Evolutionary conservation across 768 basidiomycete genomes (phyloP), one percentile per base, ranked within the genome.

Genomic region (Russula sp.): DNA sequence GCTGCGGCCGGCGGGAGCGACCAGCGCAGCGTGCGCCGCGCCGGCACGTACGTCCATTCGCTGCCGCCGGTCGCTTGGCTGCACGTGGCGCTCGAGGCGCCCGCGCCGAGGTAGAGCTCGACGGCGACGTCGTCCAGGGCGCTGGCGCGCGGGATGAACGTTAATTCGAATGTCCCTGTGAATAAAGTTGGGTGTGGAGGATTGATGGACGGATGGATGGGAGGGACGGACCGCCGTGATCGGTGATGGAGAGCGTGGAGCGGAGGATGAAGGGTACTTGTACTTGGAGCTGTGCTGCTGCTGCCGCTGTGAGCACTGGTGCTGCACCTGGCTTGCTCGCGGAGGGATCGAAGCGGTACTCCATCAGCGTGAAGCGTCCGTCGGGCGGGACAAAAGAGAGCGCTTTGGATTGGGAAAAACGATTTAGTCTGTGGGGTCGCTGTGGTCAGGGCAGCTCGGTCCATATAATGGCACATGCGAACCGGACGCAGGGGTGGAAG

Each of bases 311-410:
- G 22, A 34, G 77, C 63, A 67, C 84, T 76, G 20, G 84, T 79
- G 40, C 84, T 73, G 75, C 48, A 49, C 53, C 45, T 10, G 56
- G 45, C 40, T 61, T 59, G n/a, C n/a, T 34, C n/a, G 80, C 62
- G 58, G 73, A 75, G 11, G 81, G 76, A 10, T 77, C 73, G 71
- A 85, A 88, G 32, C 88, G 88, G 71, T 97, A 98, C 67, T 94
- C 89, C 70, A 88, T 82, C 20, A 97, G 78, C 8, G 81, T 81
- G 75, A 97, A 98, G 56, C 82, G 82, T 3, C 95, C 94, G 69
- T 98, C 95, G 5, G 95, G 95, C 6, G 95, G 95, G 22, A 98
- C 84, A 72, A 98, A 98, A 2, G 95, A 96, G 47, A 98, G 76
- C 1, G 80, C 74, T 69, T 84, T 87, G 70, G 91, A 86, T 44